Percentiles rank a stretch among this genome's conserved stretches.
Evolutionary conservation across 192 early-diverging fungal species (phyloP).

Genomic region (Coemansia sp.): DNA sequence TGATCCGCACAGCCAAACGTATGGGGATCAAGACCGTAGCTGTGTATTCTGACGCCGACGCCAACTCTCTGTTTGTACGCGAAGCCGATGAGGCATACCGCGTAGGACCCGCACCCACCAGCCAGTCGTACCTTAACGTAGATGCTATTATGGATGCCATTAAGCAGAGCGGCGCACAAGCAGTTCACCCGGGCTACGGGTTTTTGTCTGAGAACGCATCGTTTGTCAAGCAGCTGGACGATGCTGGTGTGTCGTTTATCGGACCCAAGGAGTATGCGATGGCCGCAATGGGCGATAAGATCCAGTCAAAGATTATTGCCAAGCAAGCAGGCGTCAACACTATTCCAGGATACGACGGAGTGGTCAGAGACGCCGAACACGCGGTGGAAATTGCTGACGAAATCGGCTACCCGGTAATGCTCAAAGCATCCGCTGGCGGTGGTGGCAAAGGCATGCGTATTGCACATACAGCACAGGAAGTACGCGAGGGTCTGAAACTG

Average conservation of each 20-base stretch:
- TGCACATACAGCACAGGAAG: slow-evolving; percentile 64
- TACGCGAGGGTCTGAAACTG: slow-evolving; percentile 75
- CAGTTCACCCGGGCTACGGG: slow-evolving; percentile 94
- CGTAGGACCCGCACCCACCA: slow-evolving; percentile 78
- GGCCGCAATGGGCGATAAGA: slow-evolving; percentile 81
- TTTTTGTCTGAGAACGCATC: slow-evolving; percentile 88
- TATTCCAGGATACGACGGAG: slow-evolving; percentile 89
- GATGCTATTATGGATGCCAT: slow-evolving; percentile 76
- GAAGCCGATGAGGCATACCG: slow-evolving; percentile 85
- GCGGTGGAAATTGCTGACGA: slow-evolving; percentile 68
- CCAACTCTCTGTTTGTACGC: slow-evolving; percentile 80
- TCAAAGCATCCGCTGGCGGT: slow-evolving; percentile 80
- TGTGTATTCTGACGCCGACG: slow-evolving; percentile 91
- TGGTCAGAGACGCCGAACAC: slow-evolving; percentile 69
- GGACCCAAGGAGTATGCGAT: slow-evolving; percentile 69
- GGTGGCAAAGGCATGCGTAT: slow-evolving; percentile 87
- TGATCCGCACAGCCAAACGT: slow-evolving; percentile 87
- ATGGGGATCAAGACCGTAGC: slow-evolving; percentile 96
- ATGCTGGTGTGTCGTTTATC: slow-evolving; percentile 71
- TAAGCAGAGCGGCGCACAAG: slow-evolving; percentile 76
- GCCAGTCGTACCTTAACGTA: slow-evolving; percentile 80
- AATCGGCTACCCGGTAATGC: slow-evolving; percentile 81
- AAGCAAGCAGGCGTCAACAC: slow-evolving; percentile 69
- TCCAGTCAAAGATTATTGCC: slow-evolving; percentile 76
- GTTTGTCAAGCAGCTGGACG: slow-evolving; percentile 79